These are phyloP conservation scores for Podila epicladia DNA, from an alignment of 192 early-diverging fungal species.

Conservation along the genomic window DNA sequence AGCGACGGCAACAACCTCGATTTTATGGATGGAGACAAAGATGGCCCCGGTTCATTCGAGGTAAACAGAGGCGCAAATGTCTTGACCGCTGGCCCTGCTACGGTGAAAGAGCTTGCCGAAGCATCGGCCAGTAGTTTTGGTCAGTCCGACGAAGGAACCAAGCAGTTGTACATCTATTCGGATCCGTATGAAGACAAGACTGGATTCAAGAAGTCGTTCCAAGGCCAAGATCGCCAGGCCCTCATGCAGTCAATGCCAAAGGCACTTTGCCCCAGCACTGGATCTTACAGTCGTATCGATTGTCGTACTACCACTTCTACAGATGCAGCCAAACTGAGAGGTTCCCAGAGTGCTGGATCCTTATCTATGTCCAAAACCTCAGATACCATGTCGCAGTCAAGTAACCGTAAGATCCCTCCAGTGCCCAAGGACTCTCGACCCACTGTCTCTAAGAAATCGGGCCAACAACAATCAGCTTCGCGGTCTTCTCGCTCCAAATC, in stretches of 20 bases:
- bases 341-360: background rate
- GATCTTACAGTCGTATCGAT: background rate
- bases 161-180: slow-evolving; percentile 29
- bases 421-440: slow-evolving; percentile 3
- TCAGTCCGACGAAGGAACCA: slow-evolving; percentile 6
- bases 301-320: background rate
- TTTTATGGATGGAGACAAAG: slow-evolving; percentile 5
- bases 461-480: slow-evolving; percentile 12
- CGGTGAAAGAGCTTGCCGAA: slow-evolving; percentile 21
- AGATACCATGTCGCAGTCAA: background rate
- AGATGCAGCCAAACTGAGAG: background rate
- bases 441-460: slow-evolving; percentile 22
- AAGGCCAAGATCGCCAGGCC: background rate
- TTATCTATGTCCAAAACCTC: background rate
- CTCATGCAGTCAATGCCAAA: background rate
- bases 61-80: background rate
- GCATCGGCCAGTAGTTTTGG: background rate
- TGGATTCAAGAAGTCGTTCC: background rate
- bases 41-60: background rate
- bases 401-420: slow-evolving; percentile 3
- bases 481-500: slow-evolving; percentile 30
- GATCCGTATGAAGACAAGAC: slow-evolving; percentile 21
- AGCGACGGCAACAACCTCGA: slow-evolving; percentile 13
- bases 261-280: background rate
- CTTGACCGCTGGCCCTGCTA: slow-evolving; percentile 3